Evolutionary conservation across 1,284 basidiomycete genomes (phyloP).

Genomic region (Cryptococcus deneoformans): DNA sequence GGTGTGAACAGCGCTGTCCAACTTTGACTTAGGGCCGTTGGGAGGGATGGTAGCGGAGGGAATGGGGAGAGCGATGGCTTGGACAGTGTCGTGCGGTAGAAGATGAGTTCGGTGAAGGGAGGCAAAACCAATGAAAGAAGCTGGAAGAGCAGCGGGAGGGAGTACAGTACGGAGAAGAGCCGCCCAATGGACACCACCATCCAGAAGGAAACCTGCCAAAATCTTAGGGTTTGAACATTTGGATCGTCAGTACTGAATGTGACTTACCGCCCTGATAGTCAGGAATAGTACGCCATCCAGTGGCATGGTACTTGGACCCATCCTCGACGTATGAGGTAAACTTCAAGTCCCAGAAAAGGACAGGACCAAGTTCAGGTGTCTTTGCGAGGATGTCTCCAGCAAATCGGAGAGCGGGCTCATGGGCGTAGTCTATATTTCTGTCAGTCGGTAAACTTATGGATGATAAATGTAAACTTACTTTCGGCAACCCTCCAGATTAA

Average conservation of each 20-base stretch:
- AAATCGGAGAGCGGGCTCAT: constrained; percentile 59
- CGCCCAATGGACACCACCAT: constrained; percentile 47
- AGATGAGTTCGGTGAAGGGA: constrained; percentile 67
- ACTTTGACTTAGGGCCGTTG: constrained; percentile 50
- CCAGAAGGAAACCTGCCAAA: constrained; percentile 43
- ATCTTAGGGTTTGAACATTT: neutral
- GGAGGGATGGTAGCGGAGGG: constrained; percentile 59
- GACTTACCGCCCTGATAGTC: constrained; percentile 71
- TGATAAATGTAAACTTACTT: constrained; percentile 46
- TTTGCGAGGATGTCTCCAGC: constrained; percentile 59
- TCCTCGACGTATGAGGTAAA: constrained; percentile 60
- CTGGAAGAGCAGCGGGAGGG: constrained; percentile 42
- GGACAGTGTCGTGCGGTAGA: constrained; percentile 69
- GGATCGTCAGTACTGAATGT: no score
- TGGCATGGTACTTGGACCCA: constrained; percentile 71
- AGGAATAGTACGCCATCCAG: constrained; percentile 76
- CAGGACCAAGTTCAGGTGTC: constrained; percentile 59
- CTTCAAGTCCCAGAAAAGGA: constrained; percentile 48
- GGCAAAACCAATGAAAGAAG: constrained; percentile 61
- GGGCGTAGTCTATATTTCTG: constrained; percentile 58
- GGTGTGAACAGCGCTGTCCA: constrained; percentile 12
- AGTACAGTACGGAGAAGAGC: constrained; percentile 40
- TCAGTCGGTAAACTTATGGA: no score
- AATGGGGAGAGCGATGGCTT: constrained; percentile 55
- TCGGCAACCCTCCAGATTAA: constrained; percentile 82